phyloP scores from a whole-genome alignment of 805 yeast genomes.

The Hermanozyma aechmeae region DNA sequence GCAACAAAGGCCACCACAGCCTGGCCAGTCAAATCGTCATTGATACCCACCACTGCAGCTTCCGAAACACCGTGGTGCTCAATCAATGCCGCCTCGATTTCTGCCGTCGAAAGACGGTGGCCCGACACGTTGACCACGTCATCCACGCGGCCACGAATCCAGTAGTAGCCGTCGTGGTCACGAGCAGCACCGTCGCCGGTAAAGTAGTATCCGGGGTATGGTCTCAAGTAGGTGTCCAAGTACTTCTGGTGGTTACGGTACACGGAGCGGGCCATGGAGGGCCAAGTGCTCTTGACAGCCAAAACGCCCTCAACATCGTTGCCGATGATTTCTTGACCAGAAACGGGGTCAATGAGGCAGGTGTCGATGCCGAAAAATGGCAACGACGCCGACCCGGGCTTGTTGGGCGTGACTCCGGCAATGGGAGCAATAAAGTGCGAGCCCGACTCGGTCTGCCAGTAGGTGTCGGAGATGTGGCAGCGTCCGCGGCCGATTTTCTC shows the following conservation, averaged over 20 bases:
- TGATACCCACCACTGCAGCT: constrained; percentile 76
- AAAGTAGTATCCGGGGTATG: constrained; percentile 75
- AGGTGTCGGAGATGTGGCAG: constrained; percentile 71
- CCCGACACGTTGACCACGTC: constrained; percentile 86
- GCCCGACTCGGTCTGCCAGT: constrained; percentile 88
- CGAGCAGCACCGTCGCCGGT: constrained; percentile 89
- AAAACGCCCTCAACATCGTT: constrained; percentile 75
- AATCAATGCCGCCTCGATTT: constrained; percentile 73
- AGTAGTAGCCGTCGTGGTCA: constrained; percentile 74
- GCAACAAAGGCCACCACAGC: constrained; percentile 80
- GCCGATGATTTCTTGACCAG: constrained; percentile 60
- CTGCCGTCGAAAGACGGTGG: constrained; percentile 82
- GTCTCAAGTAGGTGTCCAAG: constrained; percentile 74
- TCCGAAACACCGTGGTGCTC: constrained; percentile 67
- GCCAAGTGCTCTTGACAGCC: constrained; percentile 69
- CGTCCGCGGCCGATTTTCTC: constrained; percentile 61
- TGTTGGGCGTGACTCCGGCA: constrained; percentile 68
- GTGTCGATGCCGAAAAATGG: constrained; percentile 80
- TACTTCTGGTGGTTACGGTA: constrained; percentile 69
- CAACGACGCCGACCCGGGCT: constrained; percentile 79
- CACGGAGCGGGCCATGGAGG: constrained; percentile 76
- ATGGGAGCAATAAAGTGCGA: constrained; percentile 71
- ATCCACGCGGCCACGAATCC: constrained; percentile 83
- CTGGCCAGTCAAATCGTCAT: constrained; percentile 79
- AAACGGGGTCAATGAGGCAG: constrained; percentile 62